Evolutionary conservation across 1,284 basidiomycete species (phyloP), one percentile per base, ranked within the genome.

Genomic region (Fistulina hepatica): DNA sequence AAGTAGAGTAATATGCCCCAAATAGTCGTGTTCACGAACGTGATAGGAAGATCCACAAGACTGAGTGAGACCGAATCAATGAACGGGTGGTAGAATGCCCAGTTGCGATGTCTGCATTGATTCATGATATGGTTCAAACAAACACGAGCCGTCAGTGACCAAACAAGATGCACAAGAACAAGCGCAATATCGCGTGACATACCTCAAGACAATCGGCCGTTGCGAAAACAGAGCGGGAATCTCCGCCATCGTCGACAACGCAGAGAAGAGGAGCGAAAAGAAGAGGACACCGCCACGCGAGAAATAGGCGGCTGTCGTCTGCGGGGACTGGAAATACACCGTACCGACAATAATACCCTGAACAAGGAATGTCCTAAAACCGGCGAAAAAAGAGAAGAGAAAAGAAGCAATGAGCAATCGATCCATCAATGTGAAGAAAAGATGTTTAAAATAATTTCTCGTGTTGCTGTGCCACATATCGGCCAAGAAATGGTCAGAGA

Each of bases 241-340:
- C 55, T 91, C 85, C 12, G 80, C 67, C 70, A 76, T 73, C n/a
- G 65, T 60, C 19, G 64, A 59, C n/a, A 77, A 52, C 2, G 70
- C 70, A 6, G 65, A 58, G 51, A 75, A 71, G 8, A 78, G 62
- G 9, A 76, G 55, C 1, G 73, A n/a, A n/a, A 81, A 81, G 62
- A 79, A 82, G 6, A 82, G 56, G 17, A 79, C 63, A 60, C 88
- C 89, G 3, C 86, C 88, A 15, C 88, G 74, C 11, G 81, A 79
- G 64, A 82, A 93, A 55, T 75, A 83, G 9, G 76, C 78, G 1
- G 61, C 55, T 0, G 89, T 86, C 5, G 63, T 56, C n/a, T 76
- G 62, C 0, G 74, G 64, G 35, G 81, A 59, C 4, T 71, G 64
- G 44, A 80, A 65, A 64, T 86, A 94, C 23, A 82, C 70, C 1